Percentiles rank a stretch among this genome's conserved stretches.
Evolutionary conservation across 495 filamentous ascomycete species (phyloP).

Genomic region (Hypomontagnella submonticulosa): DNA sequence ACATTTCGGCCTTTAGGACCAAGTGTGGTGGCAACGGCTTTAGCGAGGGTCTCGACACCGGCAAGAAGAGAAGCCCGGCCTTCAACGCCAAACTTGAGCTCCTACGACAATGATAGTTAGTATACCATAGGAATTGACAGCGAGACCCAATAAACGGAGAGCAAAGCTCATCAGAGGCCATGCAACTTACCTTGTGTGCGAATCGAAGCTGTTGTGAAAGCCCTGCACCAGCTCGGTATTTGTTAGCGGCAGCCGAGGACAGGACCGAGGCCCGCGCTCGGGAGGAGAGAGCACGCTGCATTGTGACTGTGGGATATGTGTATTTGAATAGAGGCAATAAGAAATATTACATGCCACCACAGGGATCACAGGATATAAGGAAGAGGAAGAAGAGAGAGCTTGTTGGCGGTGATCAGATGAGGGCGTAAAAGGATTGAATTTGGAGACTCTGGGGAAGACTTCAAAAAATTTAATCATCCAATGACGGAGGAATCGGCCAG

Average conservation of each 20-base stretch:
- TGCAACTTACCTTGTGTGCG: constrained; percentile 84
- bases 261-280: constrained; percentile 75
- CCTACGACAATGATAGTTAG: constrained; percentile 62
- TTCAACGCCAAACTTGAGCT: constrained; percentile 98
- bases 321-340: constrained; percentile 45
- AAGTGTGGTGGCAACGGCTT: constrained; percentile 94
- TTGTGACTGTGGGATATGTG: constrained; percentile 53
- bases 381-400: constrained; percentile 17
- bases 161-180: constrained; percentile 27
- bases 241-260: constrained; percentile 65
- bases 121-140: constrained; percentile 19
- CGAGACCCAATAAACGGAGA: not conserved
- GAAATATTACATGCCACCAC: constrained; percentile 45
- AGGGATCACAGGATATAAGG: constrained; percentile 17
- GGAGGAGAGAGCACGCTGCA: constrained; percentile 79
- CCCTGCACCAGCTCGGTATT: constrained; percentile 64
- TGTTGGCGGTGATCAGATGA: constrained; percentile 23
- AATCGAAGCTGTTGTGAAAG: constrained; percentile 85
- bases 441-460: constrained; percentile 41
- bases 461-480: constrained; percentile 49
- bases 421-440: constrained; percentile 30
- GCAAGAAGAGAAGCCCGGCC: constrained; percentile 86
- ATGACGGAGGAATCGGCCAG: constrained; percentile 43
- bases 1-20: constrained; percentile 99
- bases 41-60: constrained; percentile 96